Conservation (phyloP, 768 basidiomycete genomes). For the Termitomyces sp. region DNA sequence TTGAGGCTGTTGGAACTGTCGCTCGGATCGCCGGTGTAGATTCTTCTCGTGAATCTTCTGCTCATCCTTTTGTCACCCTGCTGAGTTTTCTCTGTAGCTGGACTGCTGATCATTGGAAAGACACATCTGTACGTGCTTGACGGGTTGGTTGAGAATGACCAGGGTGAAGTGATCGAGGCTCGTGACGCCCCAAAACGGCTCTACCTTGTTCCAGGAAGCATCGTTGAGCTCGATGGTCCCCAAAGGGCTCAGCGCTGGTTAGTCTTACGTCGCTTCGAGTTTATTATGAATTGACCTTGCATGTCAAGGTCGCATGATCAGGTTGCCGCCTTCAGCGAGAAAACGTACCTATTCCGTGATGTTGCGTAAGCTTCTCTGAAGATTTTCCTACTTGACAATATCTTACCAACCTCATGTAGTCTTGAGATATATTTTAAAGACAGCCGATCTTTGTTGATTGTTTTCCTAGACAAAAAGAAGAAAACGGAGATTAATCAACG, state of each 20-base stretch:
- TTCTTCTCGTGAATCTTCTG: constrained; percentile 67
- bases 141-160: constrained; percentile 80
- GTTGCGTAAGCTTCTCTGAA: constrained; percentile 62
- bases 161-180: constrained; percentile 85
- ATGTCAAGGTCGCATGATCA: constrained; percentile 68
- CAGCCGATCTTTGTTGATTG: constrained; percentile 78
- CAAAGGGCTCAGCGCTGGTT: constrained; percentile 83
- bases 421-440: constrained; percentile 93
- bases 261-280: constrained; percentile 12
- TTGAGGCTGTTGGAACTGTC: constrained; percentile 82
- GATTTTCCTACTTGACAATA: neutral
- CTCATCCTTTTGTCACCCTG: neutral
- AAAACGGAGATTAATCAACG: constrained; percentile 55
- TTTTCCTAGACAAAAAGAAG: constrained; percentile 67
- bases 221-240: constrained; percentile 72
- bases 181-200: constrained; percentile 77
- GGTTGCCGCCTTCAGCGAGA: constrained; percentile 71
- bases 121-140: constrained; percentile 89
- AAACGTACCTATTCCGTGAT: constrained; percentile 85
- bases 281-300: neutral
- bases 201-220: constrained; percentile 81
- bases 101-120: constrained; percentile 80
- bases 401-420: constrained; percentile 27
- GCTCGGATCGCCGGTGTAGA: constrained; percentile 88
- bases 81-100: constrained; percentile 41